Evolutionary conservation across 441 rosid species (phyloP), one percentile per base, ranked within the genome.

Genomic region (Biscutella laevigata): DNA sequence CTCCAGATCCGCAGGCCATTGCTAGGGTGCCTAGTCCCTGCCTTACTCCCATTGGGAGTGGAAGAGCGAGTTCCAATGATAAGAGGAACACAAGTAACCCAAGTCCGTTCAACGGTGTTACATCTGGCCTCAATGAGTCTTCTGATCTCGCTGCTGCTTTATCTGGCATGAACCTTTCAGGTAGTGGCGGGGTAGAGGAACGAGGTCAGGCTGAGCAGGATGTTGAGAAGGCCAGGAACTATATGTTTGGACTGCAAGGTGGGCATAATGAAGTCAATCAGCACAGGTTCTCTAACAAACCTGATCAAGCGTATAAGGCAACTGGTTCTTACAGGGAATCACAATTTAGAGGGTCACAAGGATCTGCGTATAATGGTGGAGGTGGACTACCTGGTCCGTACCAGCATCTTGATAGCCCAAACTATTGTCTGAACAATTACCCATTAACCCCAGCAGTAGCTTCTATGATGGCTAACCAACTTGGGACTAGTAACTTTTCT

Each of bases 11-110:
- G 1, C 95, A 86, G 68, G 74, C 67, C 46, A 61, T 82, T 33
- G 91, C 76, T 26, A 77, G 94, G 73, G 82, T 78, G 42, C 94
- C 96, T 36, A 91, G 96, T 69, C 98, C 96, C 39, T 76, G 98
- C 57, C 73, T 72, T 22, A 76, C 88, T n/a, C 95, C 95, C 16
- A 91, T 88, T 57, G 98, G 95, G 19, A 79, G 77, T 21, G 94
- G 83, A 2, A 78, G 98, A 71, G 66, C 54, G 40, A 71, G 67
- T 19, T 51, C 80, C 39, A 61, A 80, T 0, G 96, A 91, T 37
- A 88, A 82, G 72, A 76, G 94, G 77, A 71, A 61, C 63, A 57
- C 67, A 27, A 53, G 41, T 20, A 56, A 74, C 42, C 66, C 82
- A 22, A 78, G 73, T 72, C 73, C 89, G 4, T 75, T 85, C 61